These are phyloP conservation scores for Cystoisospora suis DNA, from an alignment of 169 alveolate genomes.

Conservation along the genomic window DNA sequence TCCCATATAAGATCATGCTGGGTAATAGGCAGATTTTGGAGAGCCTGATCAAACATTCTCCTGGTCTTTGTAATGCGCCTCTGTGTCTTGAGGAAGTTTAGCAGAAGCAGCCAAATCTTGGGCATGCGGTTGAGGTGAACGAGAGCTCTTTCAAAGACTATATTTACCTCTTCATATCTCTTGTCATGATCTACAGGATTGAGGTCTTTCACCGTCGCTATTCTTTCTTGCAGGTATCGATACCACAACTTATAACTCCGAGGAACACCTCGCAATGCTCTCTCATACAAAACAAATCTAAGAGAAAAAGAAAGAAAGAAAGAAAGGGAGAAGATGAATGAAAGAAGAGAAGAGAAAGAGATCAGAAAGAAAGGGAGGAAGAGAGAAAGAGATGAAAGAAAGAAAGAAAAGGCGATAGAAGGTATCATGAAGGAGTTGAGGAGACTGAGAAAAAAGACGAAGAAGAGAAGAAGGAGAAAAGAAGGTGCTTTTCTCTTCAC, in stretches of 20 bases:
- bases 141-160: conserved; percentile 56
- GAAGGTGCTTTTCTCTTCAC: too few species aligned
- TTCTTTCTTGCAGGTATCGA: conserved; percentile 46
- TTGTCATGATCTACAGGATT: not conserved
- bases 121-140: conserved; percentile 65
- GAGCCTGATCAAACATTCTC: conserved; percentile 59
- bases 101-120: conserved; percentile 48
- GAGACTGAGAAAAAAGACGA: too few species aligned
- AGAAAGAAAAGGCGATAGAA: too few species aligned
- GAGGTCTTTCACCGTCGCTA: not conserved
- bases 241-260: conserved; percentile 68
- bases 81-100: conserved; percentile 50
- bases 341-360: not conserved
- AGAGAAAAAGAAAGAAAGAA: not conserved
- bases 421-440: too few species aligned
- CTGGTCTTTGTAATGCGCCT: conserved; percentile 46
- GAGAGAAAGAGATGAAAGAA: not conserved
- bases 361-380: not conserved
- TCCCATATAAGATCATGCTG: conserved; percentile 60
- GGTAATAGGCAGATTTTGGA: conserved; percentile 55
- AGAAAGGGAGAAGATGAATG: not conserved
- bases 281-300: conserved; percentile 59
- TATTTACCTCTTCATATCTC: conserved; percentile 15
- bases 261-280: conserved; percentile 60
- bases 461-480: too few species aligned